Conservation (phyloP, 768 basidiomycete genomes). For the Lentinula lateritia region DNA sequence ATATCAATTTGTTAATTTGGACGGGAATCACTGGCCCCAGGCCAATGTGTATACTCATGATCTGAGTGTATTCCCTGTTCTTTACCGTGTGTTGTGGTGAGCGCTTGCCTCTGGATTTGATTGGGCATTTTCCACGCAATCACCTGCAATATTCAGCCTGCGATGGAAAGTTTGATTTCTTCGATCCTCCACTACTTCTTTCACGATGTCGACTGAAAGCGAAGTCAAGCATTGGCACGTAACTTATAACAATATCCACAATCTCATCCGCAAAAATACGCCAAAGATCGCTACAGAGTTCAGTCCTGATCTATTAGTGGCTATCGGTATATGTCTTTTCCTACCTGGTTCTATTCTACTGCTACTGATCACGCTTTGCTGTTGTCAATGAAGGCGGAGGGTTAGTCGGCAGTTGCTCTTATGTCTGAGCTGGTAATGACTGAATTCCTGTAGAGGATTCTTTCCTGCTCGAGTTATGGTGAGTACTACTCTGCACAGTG, state of each 20-base stretch:
- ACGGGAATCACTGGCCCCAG: too few relatives aligned
- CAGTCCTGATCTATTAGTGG: conserved; percentile 82
- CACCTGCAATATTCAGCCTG: background rate
- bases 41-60: too few relatives aligned
- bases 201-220: conserved; percentile 30
- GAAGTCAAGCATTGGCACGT: conserved; percentile 58
- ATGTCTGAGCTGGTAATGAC: background rate
- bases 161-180: background rate
- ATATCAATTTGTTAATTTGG: too few relatives aligned
- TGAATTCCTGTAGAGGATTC: conserved; percentile 60
- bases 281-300: conserved; percentile 69
- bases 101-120: background rate
- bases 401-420: conserved; percentile 40
- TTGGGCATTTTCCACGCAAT: background rate
- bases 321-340: conserved; percentile 53
- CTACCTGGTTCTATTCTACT: background rate
- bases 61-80: too few relatives aligned
- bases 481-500: background rate
- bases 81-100: too few relatives aligned
- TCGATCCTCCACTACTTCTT: background rate
- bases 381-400: conserved; percentile 58
- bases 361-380: conserved; percentile 11
- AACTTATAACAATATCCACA: conserved; percentile 93
- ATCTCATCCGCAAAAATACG: conserved; percentile 67
- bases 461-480: conserved; percentile 93